These are phyloP conservation scores for Parascedosporium putredinis DNA, from an alignment of 2,329 filamentous ascomycete species.

Conservation along the genomic window DNA sequence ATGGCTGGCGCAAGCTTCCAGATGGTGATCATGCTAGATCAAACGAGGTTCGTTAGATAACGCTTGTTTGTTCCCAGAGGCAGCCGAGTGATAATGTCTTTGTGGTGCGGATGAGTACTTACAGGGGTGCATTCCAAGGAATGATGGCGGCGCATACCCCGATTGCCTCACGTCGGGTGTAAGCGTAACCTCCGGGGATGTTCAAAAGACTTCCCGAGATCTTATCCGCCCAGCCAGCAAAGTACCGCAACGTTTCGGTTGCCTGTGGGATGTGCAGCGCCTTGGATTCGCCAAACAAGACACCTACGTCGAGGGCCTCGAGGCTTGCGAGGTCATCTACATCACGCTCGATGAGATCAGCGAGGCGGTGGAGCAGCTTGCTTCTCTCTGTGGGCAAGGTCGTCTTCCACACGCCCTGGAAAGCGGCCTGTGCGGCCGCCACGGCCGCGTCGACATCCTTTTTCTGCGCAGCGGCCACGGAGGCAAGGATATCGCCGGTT, in stretches of 20 bases:
- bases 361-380: constrained; percentile 1
- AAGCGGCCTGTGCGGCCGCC: constrained; percentile 12
- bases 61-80: constrained; percentile 29
- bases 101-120: not conserved
- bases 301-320: not conserved
- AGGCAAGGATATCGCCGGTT: no score
- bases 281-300: constrained; percentile 8
- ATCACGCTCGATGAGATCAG: constrained; percentile 7
- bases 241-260: constrained; percentile 46
- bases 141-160: constrained; percentile 60
- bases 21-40: not conserved
- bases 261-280: constrained; percentile 21
- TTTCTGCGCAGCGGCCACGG: no score
- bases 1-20: constrained; percentile 2
- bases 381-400: constrained; percentile 5
- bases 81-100: constrained; percentile 13
- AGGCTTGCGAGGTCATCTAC: not conserved
- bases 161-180: constrained; percentile 58
- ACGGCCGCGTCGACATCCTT: constrained; percentile 25
- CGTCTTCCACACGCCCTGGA: not conserved
- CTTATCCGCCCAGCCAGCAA: constrained; percentile 62
- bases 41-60: no score
- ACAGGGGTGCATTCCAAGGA: constrained; percentile 28
- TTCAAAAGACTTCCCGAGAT: constrained; percentile 59
- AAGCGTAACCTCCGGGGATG: constrained; percentile 51